phyloP scores from a whole-genome alignment of 306 rosid species.

The Calophaca sinica region DNA sequence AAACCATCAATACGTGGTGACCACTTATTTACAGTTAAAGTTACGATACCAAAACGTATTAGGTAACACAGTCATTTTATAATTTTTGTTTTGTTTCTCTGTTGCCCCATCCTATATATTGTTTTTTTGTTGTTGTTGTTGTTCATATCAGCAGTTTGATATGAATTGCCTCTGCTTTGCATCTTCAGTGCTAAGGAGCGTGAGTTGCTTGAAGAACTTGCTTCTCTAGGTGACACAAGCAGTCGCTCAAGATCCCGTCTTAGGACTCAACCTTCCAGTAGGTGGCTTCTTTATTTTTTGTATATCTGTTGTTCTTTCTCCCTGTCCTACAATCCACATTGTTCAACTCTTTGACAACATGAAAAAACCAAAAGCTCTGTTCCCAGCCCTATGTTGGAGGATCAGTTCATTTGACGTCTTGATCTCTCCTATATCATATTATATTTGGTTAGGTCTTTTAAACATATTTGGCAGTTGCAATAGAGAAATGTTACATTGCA shows the following conservation, averaged over 20 bases:
- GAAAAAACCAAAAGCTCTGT: too few relatives aligned
- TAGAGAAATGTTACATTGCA: constrained; percentile 21
- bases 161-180: constrained; percentile 41
- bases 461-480: constrained; percentile 26
- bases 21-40: constrained; percentile 87
- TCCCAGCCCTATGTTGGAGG: too few relatives aligned
- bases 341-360: too few relatives aligned
- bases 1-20: constrained; percentile 93
- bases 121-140: too few relatives aligned
- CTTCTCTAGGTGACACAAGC: constrained; percentile 62
- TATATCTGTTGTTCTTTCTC: constrained; percentile 24
- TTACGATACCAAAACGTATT: constrained; percentile 83
- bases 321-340: constrained; percentile 23
- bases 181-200: constrained; percentile 74
- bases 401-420: constrained; percentile 17
- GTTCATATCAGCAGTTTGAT: constrained; percentile 29
- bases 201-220: constrained; percentile 87
- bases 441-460: constrained; percentile 31
- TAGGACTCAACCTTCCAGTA: constrained; percentile 67
- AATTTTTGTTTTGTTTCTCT: constrained; percentile 29
- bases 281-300: constrained; percentile 46
- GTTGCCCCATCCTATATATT: constrained; percentile 11
- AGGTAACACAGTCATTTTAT: constrained; percentile 61
- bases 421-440: constrained; percentile 22
- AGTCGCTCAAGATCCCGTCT: constrained; percentile 66